Percentiles rank a stretch among this genome's conserved stretches.
Conservation (phyloP, 2,329 filamentous ascomycete species). For the Fusarium sp. region DNA sequence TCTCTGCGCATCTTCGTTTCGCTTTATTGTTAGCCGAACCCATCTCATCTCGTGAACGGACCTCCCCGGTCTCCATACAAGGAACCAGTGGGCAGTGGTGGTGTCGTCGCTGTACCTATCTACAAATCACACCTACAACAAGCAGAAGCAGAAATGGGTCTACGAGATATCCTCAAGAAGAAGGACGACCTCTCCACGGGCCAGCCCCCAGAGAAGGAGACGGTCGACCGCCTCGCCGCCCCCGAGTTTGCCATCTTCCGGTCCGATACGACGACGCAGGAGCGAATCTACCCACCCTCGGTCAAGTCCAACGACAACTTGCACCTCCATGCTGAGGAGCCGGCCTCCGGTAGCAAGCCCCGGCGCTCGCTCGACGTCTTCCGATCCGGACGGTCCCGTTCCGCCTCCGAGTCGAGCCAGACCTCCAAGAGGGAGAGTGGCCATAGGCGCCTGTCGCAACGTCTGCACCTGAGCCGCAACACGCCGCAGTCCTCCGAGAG, state of each 20-base stretch:
- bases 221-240: slow-evolving; percentile 52
- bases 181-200: slow-evolving; percentile 59
- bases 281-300: slow-evolving; percentile 79
- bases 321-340: slow-evolving; percentile 48
- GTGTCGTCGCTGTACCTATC: background rate
- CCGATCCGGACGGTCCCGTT: slow-evolving; percentile 60
- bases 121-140: background rate
- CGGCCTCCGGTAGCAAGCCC: slow-evolving; percentile 43
- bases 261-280: slow-evolving; percentile 83
- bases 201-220: slow-evolving; percentile 52
- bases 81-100: background rate
- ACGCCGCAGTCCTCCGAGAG: slow-evolving; percentile 77
- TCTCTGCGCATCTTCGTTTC: background rate
- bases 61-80: slow-evolving; percentile 2
- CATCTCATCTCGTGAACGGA: background rate
- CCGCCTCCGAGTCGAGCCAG: slow-evolving; percentile 57
- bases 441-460: slow-evolving; percentile 70
- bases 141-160: slow-evolving; percentile 54
- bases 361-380: slow-evolving; percentile 62
- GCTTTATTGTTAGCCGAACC: background rate
- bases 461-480: slow-evolving; percentile 74
- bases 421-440: slow-evolving; percentile 50
- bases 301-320: slow-evolving; percentile 45
- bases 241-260: slow-evolving; percentile 87
- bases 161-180: slow-evolving; percentile 67